Evolutionary conservation across 768 basidiomycete genomes (phyloP).

Genomic region (Boletus bicolor): DNA sequence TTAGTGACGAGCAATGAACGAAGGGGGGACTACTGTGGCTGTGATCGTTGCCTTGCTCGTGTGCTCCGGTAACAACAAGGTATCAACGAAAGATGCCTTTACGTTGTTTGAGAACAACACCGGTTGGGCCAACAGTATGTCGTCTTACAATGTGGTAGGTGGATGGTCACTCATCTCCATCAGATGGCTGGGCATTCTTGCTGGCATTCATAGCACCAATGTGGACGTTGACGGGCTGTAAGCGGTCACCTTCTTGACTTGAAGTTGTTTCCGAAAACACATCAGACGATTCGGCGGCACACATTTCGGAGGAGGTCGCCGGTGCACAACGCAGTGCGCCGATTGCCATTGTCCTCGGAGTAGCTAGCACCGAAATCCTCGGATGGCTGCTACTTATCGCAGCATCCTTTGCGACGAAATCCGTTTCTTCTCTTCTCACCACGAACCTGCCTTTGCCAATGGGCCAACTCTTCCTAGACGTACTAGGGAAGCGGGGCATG

Average conservation of each 20-base stretch:
- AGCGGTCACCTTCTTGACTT: constrained; percentile 19
- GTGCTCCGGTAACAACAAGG: constrained; percentile 50
- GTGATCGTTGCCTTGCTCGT: constrained; percentile 61
- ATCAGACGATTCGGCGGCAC: constrained; percentile 72
- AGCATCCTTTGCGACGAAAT: constrained; percentile 60
- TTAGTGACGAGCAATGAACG: neutral
- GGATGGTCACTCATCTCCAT: neutral
- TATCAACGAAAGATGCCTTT: constrained; percentile 68
- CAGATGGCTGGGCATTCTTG: constrained; percentile 73
- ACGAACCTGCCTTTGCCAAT: constrained; percentile 59
- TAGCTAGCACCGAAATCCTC: constrained; percentile 53
- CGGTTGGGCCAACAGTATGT: constrained; percentile 60
- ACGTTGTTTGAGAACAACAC: constrained; percentile 69
- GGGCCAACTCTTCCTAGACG: constrained; percentile 67
- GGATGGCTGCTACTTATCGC: constrained; percentile 68
- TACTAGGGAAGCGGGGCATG: constrained; percentile 68
- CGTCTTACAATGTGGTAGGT: neutral
- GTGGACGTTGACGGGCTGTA: constrained; percentile 80
- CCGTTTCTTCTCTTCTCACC: constrained; percentile 47
- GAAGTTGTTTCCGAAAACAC: neutral
- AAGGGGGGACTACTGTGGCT: constrained; percentile 64
- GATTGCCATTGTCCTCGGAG: constrained; percentile 64
- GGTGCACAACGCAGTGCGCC: constrained; percentile 64
- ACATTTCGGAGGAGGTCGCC: constrained; percentile 69
- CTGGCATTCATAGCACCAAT: constrained; percentile 71